A percentile compares a stretch with the other conserved stretches of the same genome.
Evolutionary conservation across 768 basidiomycete genomes (phyloP).

Genomic region (Russula sp.): DNA sequence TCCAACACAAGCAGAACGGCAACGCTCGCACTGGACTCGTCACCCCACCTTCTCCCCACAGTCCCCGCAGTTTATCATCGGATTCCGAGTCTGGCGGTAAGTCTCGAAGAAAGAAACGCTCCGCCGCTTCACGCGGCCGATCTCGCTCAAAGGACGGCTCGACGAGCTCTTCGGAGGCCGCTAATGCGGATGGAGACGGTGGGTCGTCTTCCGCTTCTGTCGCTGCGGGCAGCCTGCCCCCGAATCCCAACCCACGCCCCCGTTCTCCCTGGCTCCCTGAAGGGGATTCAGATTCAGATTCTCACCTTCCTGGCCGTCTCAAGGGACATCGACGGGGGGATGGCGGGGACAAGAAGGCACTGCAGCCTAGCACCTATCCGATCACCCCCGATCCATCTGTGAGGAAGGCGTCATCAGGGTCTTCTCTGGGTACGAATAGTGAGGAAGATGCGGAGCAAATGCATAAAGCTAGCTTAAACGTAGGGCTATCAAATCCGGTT

Average conservation of each 20-base stretch:
- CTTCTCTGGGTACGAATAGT: constrained; percentile 16
- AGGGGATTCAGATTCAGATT: constrained; percentile 22
- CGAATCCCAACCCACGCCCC: constrained; percentile 18
- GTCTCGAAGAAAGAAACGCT: constrained; percentile 22
- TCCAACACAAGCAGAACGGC: constrained; percentile 29
- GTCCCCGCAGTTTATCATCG: constrained; percentile 62
- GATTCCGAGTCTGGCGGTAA: constrained; percentile 39
- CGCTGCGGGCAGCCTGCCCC: constrained; percentile 21
- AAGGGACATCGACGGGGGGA: constrained; percentile 12
- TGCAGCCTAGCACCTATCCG: constrained; percentile 15
- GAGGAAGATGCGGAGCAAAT: constrained; percentile 18
- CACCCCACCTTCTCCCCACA: constrained; percentile 72
- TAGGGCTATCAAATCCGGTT: constrained; percentile 7
- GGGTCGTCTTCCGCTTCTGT: constrained; percentile 24
- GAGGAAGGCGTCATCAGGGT: constrained; percentile 22
- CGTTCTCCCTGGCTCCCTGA: constrained; percentile 24
- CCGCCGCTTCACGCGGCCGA: constrained; percentile 19
- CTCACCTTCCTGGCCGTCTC: constrained; percentile 19
- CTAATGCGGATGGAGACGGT: constrained; percentile 22
- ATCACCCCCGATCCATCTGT: constrained; percentile 24
- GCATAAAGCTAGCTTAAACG: constrained; percentile 9
- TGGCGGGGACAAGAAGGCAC: constrained; percentile 11
- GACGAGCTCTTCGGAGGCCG: constrained; percentile 22
- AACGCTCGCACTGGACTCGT: constrained; percentile 48
- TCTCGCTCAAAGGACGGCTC: constrained; percentile 23